Conservation (phyloP, 495 filamentous ascomycete genomes). For the Neurospora cerealis region DNA sequence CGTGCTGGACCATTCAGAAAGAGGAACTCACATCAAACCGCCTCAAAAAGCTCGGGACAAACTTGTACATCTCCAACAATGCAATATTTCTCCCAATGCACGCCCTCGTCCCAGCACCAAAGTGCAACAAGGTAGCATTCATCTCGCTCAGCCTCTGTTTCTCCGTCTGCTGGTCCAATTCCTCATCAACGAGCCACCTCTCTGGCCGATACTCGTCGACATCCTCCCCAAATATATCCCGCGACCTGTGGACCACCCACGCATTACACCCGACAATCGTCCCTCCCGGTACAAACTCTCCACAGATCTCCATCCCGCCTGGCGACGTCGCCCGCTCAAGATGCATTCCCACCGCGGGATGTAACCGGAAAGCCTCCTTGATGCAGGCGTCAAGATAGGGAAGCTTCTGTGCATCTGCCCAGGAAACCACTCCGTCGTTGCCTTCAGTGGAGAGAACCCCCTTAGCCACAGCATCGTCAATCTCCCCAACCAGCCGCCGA, state of each 20-base stretch:
- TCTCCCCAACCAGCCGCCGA: slow-evolving; percentile 27
- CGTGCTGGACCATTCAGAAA: not conserved
- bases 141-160: slow-evolving; percentile 27
- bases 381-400: slow-evolving; percentile 55
- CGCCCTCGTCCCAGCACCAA: slow-evolving; percentile 51
- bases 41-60: slow-evolving; percentile 51
- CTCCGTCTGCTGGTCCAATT: slow-evolving; percentile 10
- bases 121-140: slow-evolving; percentile 29
- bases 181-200: slow-evolving; percentile 31
- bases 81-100: slow-evolving; percentile 59
- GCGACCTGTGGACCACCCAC: slow-evolving; percentile 44
- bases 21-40: slow-evolving; percentile 32
- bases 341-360: slow-evolving; percentile 43
- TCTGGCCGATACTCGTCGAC: slow-evolving; percentile 34
- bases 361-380: slow-evolving; percentile 52
- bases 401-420: slow-evolving; percentile 14
- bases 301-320: slow-evolving; percentile 40
- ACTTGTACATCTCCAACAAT: slow-evolving; percentile 54
- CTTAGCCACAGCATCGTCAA: not conserved
- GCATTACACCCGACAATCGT: slow-evolving; percentile 44
- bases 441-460: slow-evolving; percentile 36
- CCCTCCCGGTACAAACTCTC: slow-evolving; percentile 41
- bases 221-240: slow-evolving; percentile 36
- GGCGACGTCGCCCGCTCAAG: slow-evolving; percentile 48
- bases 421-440: slow-evolving; percentile 25